Percentiles rank a stretch among this genome's conserved stretches.
These are phyloP conservation scores for Fusarium multiceps DNA, from an alignment of 2,329 filamentous ascomycete species.

Conservation along the genomic window DNA sequence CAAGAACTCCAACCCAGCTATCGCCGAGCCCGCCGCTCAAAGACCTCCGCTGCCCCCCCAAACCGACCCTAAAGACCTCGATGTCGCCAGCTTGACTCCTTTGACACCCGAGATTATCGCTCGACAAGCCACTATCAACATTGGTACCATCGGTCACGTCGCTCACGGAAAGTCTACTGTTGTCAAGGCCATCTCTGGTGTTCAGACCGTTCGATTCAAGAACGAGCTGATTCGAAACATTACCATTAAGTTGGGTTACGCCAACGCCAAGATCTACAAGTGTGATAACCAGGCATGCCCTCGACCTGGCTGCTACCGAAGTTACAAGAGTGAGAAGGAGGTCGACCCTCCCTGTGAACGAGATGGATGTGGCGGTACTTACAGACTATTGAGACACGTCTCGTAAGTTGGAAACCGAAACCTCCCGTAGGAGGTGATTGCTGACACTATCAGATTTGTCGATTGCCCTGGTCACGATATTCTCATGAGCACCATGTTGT, in stretches of 20 bases:
- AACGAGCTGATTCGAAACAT: slow-evolving; percentile 99
- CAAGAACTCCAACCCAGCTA: slow-evolving; percentile 74
- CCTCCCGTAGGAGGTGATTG: slow-evolving; percentile 3
- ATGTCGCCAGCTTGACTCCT: slow-evolving; percentile 82
- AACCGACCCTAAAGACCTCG: slow-evolving; percentile 90
- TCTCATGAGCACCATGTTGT: slow-evolving; percentile 99
- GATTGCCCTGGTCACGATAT: slow-evolving; percentile 99
- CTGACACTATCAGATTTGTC: slow-evolving; percentile 75
- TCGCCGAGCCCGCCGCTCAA: slow-evolving; percentile 67
- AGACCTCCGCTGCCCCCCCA: slow-evolving; percentile 78
- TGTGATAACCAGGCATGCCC: slow-evolving; percentile 94
- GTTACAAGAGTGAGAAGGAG: slow-evolving; percentile 99
- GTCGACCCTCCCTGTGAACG: slow-evolving; percentile 96
- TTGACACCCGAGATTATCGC: slow-evolving; percentile 97
- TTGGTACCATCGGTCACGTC: slow-evolving; percentile 97
- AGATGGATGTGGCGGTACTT: slow-evolving; percentile 88
- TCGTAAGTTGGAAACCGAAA: slow-evolving; percentile 71
- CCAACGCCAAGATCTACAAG: slow-evolving; percentile 99
- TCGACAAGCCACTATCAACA: slow-evolving; percentile 98
- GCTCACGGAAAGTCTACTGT: slow-evolving; percentile 99
- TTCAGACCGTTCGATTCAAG: slow-evolving; percentile 99
- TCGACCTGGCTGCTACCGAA: slow-evolving; percentile 92
- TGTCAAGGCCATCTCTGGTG: slow-evolving; percentile 98
- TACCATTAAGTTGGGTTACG: slow-evolving; percentile 99
- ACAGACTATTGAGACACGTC: slow-evolving; percentile 89